A percentile compares a stretch with the other conserved stretches of the same genome.
phyloP scores from a whole-genome alignment of 2,329 filamentous ascomycete genomes.

The Parascedosporium putredinis region DNA sequence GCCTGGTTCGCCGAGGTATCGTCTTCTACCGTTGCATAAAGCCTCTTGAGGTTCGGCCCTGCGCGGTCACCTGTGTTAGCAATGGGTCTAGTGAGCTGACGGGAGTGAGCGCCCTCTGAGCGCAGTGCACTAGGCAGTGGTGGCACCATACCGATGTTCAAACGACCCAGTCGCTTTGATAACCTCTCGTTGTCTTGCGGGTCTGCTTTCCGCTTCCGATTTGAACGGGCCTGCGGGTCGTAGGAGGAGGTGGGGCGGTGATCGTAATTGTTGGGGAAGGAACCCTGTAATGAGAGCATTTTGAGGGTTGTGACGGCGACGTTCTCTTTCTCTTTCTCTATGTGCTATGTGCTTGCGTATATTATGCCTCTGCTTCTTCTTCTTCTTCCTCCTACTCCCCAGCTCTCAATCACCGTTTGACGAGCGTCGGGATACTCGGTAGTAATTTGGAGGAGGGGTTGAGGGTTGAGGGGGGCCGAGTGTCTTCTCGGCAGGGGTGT shows the following conservation, averaged over 20 bases:
- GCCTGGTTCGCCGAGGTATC: background rate
- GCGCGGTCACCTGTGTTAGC: background rate
- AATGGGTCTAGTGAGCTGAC: background rate
- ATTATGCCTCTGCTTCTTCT: too few species aligned
- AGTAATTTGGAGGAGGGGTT: too few species aligned
- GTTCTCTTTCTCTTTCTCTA: too few species aligned
- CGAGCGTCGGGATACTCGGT: too few species aligned
- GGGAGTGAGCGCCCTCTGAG: background rate
- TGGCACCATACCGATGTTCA: constrained; percentile 62
- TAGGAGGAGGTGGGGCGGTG: constrained; percentile 12
- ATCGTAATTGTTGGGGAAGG: constrained; percentile 4
- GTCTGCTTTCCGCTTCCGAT: constrained; percentile 51
- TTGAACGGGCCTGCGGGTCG: constrained; percentile 7
- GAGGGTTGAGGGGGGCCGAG: too few species aligned
- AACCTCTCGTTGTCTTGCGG: constrained; percentile 59
- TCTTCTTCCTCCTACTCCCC: too few species aligned
- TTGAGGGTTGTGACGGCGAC: background rate
- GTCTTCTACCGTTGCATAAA: constrained; percentile 7
- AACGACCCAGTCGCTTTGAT: constrained; percentile 70
- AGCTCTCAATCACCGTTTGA: too few species aligned
- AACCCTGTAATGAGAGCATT: constrained; percentile 6
- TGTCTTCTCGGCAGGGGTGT: too few species aligned
- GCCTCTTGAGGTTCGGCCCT: constrained; percentile 4
- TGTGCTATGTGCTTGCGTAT: background rate
- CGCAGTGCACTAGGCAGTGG: background rate